Base-by-base conservation (phyloP, 371 early-diverging fungal genomes). In the Blastocladiella emersonii region DNA sequence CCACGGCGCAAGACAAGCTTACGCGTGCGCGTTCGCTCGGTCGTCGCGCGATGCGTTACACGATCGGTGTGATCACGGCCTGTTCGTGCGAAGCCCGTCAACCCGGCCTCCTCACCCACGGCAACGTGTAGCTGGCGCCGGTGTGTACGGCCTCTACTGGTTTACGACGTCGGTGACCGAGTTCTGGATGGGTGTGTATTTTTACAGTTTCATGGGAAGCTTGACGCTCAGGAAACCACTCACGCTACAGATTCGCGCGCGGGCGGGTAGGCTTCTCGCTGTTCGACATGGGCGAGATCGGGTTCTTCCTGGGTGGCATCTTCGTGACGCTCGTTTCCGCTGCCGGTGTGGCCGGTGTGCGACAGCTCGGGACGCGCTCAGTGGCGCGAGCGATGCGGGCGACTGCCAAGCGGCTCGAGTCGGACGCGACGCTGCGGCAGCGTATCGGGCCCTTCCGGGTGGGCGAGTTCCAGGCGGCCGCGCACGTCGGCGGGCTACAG, bases 211-310 rank as follows among this genome's bases (percentile, higher is more conserved):
- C 48, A 3, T 48, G 10, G 25, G 3, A 17, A 21, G 6, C 25
- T 19, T 1, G 48, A 3, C 23, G 48, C n/a, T 8, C n/a, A 5
- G 12, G 8, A 6, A 5, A 21, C 48, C 39, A 8, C 39, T 39
- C 8, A 25, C 8, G 21, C 7, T 48, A 10, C 17, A 19, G n/a
- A 10, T 3, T 23, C 10, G 25, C n/a, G 8, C 10, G 5, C 23
- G 10, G 19, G 8, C 8, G 23, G 8, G 2, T 10, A 48, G 48
- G 48, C 1, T 48, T 48, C 25, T 57, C 57, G 23, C 57, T 57
- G 36, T 25, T 23, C 23, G 57, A 57, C 57, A 32, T 57, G 19
- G 57, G 57, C 35, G 57, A 57, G 25, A 57, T 57, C 27, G 57
- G 57, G 8, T 57, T 57, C 57, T 57, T 57, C 23, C 10, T 57